phyloP scores from a whole-genome alignment of 2,329 filamentous ascomycete species.

The Exophiala phaeomuriformis region DNA sequence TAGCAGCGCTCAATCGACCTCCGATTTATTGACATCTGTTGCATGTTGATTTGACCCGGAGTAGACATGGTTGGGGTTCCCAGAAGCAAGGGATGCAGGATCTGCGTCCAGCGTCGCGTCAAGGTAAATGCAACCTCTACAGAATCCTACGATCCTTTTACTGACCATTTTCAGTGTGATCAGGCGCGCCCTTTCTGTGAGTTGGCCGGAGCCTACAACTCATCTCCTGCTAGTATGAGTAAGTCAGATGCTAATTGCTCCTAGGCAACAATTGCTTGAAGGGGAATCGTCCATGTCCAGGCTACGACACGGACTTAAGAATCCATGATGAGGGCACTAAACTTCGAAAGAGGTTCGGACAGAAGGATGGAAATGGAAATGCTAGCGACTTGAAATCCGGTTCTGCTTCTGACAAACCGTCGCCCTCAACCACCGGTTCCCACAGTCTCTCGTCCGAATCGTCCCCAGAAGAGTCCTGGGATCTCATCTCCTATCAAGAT shows the following conservation, averaged over 20 bases:
- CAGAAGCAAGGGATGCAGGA: conserved; percentile 37
- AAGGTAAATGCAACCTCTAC: conserved; percentile 20
- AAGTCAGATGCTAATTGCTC: neutral
- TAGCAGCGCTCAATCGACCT: neutral
- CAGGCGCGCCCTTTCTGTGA: conserved; percentile 25
- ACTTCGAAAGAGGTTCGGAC: conserved; percentile 30
- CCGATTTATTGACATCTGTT: neutral
- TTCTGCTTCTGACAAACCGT: conserved; percentile 25
- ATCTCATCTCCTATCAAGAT: conserved; percentile 2
- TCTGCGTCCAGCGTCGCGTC: conserved; percentile 36
- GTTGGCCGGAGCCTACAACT: neutral
- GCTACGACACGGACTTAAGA: conserved; percentile 29
- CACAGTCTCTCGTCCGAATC: conserved; percentile 29
- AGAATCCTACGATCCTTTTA: neutral
- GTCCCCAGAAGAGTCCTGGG: conserved; percentile 27
- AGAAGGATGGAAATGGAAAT: conserved; percentile 15
- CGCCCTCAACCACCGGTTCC: conserved; percentile 30
- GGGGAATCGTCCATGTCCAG: conserved; percentile 32
- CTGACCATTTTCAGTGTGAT: conserved; percentile 28
- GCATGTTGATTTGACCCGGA: conserved; percentile 2
- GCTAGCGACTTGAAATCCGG: conserved; percentile 10
- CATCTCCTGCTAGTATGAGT: neutral
- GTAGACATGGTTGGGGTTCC: conserved; percentile 37
- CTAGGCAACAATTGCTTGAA: conserved; percentile 29
- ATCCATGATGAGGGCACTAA: conserved; percentile 36